Percentiles rank a stretch among this genome's conserved stretches.
Conservation (phyloP, 768 basidiomycete species). For the Hebeloma cylindrosporum region DNA sequence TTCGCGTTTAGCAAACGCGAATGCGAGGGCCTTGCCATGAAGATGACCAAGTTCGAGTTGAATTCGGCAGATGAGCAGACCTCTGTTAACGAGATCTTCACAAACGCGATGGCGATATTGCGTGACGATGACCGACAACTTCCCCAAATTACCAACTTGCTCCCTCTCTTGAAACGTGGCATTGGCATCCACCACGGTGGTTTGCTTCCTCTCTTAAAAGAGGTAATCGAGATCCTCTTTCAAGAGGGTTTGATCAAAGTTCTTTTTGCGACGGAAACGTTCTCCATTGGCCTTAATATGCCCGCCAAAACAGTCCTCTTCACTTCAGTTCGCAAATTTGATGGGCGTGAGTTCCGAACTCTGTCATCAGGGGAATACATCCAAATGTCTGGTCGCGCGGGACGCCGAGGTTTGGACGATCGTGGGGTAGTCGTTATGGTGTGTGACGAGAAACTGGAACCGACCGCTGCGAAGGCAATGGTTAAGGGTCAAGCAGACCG, state of each 20-base stretch:
- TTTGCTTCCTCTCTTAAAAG: slow-evolving; percentile 94
- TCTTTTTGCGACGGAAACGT: slow-evolving; percentile 97
- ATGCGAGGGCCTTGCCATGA: slow-evolving; percentile 90
- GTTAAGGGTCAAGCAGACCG: slow-evolving; percentile 97
- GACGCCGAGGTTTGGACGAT: slow-evolving; percentile 94
- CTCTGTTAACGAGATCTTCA: slow-evolving; percentile 84
- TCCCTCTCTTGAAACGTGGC: slow-evolving; percentile 91
- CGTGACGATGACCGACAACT: slow-evolving; percentile 84
- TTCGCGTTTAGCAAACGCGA: slow-evolving; percentile 99
- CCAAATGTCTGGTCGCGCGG: slow-evolving; percentile 99
- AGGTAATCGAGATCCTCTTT: slow-evolving; percentile 98
- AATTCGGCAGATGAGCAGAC: slow-evolving; percentile 92
- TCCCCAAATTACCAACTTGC: slow-evolving; percentile 89
- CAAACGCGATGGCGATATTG: slow-evolving; percentile 90
- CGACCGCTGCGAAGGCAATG: slow-evolving; percentile 89
- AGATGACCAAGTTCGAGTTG: slow-evolving; percentile 94
- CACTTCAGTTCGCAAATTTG: slow-evolving; percentile 92
- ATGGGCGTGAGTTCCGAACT: slow-evolving; percentile 92
- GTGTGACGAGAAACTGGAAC: slow-evolving; percentile 98
- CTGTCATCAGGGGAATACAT: slow-evolving; percentile 97
- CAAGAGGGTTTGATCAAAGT: slow-evolving; percentile 98
- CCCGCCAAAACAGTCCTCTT: slow-evolving; percentile 99
- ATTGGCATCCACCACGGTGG: slow-evolving; percentile 99
- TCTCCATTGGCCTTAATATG: slow-evolving; percentile 98
- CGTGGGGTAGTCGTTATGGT: slow-evolving; percentile 99